phyloP scores from a whole-genome alignment of 192 early-diverging fungal species.

The Lobulomyces angularis region DNA sequence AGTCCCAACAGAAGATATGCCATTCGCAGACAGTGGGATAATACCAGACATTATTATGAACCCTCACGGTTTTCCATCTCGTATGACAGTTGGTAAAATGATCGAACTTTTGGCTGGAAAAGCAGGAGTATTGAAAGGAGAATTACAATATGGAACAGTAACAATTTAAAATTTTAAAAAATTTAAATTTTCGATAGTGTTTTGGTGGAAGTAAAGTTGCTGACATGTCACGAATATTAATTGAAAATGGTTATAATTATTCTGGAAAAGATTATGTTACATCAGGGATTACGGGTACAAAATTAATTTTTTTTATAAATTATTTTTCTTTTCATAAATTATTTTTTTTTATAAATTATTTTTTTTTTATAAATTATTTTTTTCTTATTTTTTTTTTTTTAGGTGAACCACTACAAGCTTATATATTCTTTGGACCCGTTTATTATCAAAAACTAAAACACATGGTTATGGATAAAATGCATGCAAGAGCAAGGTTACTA shows the following conservation, averaged over 20 bases:
- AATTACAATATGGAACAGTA: constrained; percentile 89
- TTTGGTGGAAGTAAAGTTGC: constrained; percentile 93
- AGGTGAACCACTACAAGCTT: constrained; percentile 82
- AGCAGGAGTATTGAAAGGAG: constrained; percentile 80
- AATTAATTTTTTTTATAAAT: background rate
- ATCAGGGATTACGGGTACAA: constrained; percentile 55
- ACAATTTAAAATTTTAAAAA: background rate
- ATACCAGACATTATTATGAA: constrained; percentile 98
- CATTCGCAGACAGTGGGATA: constrained; percentile 81
- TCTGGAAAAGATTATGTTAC: constrained; percentile 96
- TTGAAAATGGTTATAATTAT: constrained; percentile 89
- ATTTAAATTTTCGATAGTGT: constrained; percentile 9
- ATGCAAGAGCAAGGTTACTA: constrained; percentile 64
- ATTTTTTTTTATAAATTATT: background rate
- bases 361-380: background rate
- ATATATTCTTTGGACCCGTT: constrained; percentile 93
- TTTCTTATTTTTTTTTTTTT: background rate
- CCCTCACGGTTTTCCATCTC: constrained; percentile 95
- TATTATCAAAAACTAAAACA: constrained; percentile 98
- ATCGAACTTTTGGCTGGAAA: constrained; percentile 95
- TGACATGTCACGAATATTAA: constrained; percentile 86
- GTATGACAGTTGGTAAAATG: constrained; percentile 99
- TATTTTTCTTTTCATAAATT: background rate
- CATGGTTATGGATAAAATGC: constrained; percentile 99
- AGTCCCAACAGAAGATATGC: constrained; percentile 95